phyloP scores from a whole-genome alignment of 352 stramenopile species.

The Phytophthora ramorum region DNA sequence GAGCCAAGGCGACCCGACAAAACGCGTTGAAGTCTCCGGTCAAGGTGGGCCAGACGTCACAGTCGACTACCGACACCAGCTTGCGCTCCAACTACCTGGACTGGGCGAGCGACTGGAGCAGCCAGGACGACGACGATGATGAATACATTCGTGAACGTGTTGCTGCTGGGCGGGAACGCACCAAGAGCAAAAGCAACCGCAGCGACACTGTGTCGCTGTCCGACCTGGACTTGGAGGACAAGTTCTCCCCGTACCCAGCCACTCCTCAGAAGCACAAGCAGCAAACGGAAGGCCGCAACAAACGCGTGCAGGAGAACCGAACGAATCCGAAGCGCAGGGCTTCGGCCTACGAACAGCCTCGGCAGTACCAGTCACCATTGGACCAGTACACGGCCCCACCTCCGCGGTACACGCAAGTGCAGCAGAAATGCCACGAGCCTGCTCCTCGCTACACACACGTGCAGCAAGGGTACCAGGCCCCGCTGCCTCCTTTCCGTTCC shows the following conservation, averaged over 20 bases:
- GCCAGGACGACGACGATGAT: conserved; percentile 44
- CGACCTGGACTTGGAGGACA: conserved; percentile 38
- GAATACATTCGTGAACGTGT: conserved; percentile 40
- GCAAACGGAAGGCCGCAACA: conserved; percentile 48
- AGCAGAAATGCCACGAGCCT: conserved; percentile 23
- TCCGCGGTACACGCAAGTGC: not conserved
- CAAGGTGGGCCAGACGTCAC: conserved; percentile 18
- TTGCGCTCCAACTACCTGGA: conserved; percentile 47
- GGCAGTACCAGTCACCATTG: conserved; percentile 32
- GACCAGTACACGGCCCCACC: conserved; percentile 31
- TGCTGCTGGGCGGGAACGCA: conserved; percentile 10
- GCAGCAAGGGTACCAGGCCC: conserved; percentile 6
- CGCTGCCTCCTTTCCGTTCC: conserved; percentile 34
- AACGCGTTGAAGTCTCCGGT: conserved; percentile 25
- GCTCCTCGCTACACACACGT: conserved; percentile 11
- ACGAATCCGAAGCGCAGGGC: conserved; percentile 19
- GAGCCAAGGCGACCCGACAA: conserved; percentile 21
- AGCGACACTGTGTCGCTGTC: conserved; percentile 39
- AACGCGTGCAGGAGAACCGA: conserved; percentile 37
- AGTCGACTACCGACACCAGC: conserved; percentile 36
- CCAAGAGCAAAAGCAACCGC: conserved; percentile 26
- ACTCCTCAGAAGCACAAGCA: conserved; percentile 26
- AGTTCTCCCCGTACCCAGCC: conserved; percentile 44
- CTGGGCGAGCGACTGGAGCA: conserved; percentile 47
- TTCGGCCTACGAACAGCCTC: conserved; percentile 3